phyloP scores from a whole-genome alignment of 1,284 basidiomycete genomes.

The Apiotrichum sp. region DNA sequence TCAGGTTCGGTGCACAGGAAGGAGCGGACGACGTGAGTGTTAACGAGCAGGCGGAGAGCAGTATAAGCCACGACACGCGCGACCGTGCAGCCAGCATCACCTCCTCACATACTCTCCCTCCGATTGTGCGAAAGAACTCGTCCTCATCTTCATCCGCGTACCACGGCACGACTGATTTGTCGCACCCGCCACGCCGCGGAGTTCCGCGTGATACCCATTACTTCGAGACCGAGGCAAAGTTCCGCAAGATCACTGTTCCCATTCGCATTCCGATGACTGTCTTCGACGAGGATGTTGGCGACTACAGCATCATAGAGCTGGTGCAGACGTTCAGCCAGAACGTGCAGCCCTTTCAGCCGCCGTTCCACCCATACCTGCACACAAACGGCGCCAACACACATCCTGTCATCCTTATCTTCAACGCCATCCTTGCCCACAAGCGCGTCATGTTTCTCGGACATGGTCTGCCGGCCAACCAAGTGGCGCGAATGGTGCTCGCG shows the following conservation, averaged over 20 bases:
- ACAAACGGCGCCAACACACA: slow-evolving; percentile 85
- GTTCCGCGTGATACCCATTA: slow-evolving; percentile 84
- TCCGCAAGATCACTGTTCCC: slow-evolving; percentile 68
- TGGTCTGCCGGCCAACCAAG: slow-evolving; percentile 73
- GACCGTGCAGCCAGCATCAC: slow-evolving; percentile 5
- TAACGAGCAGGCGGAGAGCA: neutral
- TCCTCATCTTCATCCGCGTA: slow-evolving; percentile 3
- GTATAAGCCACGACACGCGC: neutral
- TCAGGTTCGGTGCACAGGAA: slow-evolving; percentile 54
- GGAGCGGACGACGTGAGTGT: slow-evolving; percentile 3
- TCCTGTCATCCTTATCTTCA: slow-evolving; percentile 89
- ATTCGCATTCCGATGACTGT: slow-evolving; percentile 79
- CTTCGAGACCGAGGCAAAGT: slow-evolving; percentile 75
- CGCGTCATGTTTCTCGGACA: slow-evolving; percentile 90
- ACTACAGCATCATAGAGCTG: slow-evolving; percentile 90
- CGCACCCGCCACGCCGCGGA: slow-evolving; percentile 7
- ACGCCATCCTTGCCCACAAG: slow-evolving; percentile 87
- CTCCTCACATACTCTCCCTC: slow-evolving; percentile 1
- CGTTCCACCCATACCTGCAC: slow-evolving; percentile 84
- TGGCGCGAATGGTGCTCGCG: slow-evolving; percentile 83
- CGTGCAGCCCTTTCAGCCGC: slow-evolving; percentile 59
- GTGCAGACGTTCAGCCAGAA: slow-evolving; percentile 78
- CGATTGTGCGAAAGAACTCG: slow-evolving; percentile 12
- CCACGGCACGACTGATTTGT: slow-evolving; percentile 5
- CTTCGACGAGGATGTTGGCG: slow-evolving; percentile 90